These are phyloP conservation scores for Fomes fomentarius DNA, from an alignment of 1,284 basidiomycete species.

Conservation along the genomic window DNA sequence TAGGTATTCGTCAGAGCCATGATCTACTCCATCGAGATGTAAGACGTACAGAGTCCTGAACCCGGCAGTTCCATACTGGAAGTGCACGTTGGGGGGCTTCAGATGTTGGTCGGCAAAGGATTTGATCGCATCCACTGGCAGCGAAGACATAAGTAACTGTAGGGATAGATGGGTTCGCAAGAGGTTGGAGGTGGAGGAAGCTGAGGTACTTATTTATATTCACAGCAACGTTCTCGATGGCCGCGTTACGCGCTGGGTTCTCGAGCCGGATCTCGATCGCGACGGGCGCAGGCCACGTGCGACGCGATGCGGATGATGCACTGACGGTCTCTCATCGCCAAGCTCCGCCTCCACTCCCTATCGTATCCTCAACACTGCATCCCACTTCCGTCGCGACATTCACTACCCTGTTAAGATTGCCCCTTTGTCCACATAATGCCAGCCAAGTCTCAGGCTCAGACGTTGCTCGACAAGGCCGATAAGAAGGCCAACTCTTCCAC, in stretches of 20 bases:
- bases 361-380: not conserved
- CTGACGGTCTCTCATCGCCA: conserved; percentile 2
- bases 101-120: conserved; percentile 59
- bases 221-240: conserved; percentile 13
- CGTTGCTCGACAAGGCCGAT: conserved; percentile 84
- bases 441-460: conserved; percentile 66
- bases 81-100: conserved; percentile 65
- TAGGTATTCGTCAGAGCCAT: conserved; percentile 35
- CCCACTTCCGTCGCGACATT: not conserved
- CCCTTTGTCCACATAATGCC: conserved; percentile 29
- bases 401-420: not conserved
- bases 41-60: conserved; percentile 88
- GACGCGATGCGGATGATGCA: conserved; percentile 15
- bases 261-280: conserved; percentile 19
- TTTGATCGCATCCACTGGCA: conserved; percentile 49
- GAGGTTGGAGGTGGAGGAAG: conserved; percentile 1
- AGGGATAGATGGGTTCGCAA: conserved; percentile 1
- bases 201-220: conserved; percentile 16
- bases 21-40: not conserved
- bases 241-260: conserved; percentile 3
- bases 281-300: conserved; percentile 22
- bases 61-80: conserved; percentile 94
- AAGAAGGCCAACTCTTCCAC: conserved; percentile 87
- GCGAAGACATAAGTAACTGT: conserved; percentile 42
- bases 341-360: conserved; percentile 9